These are phyloP conservation scores for Pilasporangium apinafurcum DNA, from an alignment of 352 stramenopile species.

Conservation along the genomic window DNA sequence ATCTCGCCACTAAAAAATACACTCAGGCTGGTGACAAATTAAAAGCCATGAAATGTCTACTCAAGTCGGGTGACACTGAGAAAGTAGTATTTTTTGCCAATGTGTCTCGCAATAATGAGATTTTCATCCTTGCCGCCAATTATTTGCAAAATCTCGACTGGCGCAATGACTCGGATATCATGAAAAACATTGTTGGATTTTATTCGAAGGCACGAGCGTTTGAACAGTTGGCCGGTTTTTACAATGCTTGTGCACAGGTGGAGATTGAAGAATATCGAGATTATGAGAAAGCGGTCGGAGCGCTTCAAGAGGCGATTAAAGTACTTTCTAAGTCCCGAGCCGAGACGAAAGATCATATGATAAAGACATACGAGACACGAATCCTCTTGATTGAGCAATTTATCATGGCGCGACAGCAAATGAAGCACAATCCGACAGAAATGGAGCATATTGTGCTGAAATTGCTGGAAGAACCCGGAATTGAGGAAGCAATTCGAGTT, in stretches of 20 bases:
- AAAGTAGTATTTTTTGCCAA: conserved; percentile 94
- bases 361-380: conserved; percentile 48
- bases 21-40: conserved; percentile 90
- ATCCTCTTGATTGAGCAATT: conserved; percentile 85
- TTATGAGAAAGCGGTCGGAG: conserved; percentile 90
- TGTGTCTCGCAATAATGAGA: conserved; percentile 88
- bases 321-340: conserved; percentile 73
- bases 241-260: conserved; percentile 86
- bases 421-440: conserved; percentile 53
- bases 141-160: conserved; percentile 95
- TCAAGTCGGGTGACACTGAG: conserved; percentile 94
- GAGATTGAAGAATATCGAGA: conserved; percentile 94
- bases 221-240: conserved; percentile 89
- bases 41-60: conserved; percentile 93
- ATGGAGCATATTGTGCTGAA: conserved; percentile 73
- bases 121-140: conserved; percentile 94
- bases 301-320: conserved; percentile 88
- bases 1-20: conserved; percentile 95
- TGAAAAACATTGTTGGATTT: conserved; percentile 93
- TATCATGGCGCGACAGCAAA: conserved; percentile 52
- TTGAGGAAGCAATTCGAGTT: conserved; percentile 82
- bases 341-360: conserved; percentile 61
- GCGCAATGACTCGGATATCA: conserved; percentile 84
- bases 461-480: conserved; percentile 78
- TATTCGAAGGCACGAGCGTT: conserved; percentile 93